These are phyloP conservation scores for Trichophyton verrucosum DNA, from an alignment of 2,329 filamentous ascomycete species.

Conservation along the genomic window DNA sequence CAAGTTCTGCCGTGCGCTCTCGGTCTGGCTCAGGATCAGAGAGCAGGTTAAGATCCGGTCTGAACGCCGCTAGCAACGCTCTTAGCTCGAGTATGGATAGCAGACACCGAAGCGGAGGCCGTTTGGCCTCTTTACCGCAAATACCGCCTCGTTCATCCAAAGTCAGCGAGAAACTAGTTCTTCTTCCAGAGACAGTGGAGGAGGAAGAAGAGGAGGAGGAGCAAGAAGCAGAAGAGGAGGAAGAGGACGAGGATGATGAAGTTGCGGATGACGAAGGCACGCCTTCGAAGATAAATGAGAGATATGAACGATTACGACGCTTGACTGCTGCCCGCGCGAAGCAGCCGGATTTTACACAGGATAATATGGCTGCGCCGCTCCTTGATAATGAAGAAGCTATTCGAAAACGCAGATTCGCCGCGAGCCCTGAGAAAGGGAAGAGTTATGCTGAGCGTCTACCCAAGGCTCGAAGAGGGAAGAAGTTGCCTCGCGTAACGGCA, in stretches of 20 bases:
- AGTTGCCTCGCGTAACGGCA: slow-evolving; percentile 78
- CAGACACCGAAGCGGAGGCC: slow-evolving; percentile 19
- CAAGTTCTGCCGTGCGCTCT: slow-evolving; percentile 28
- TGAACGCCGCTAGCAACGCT: neutral
- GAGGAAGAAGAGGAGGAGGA: slow-evolving; percentile 42
- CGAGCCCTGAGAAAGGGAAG: slow-evolving; percentile 50
- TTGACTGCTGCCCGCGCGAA: slow-evolving; percentile 23
- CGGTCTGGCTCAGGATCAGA: neutral
- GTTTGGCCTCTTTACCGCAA: slow-evolving; percentile 43
- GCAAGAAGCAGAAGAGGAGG: slow-evolving; percentile 16
- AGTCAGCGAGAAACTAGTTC: slow-evolving; percentile 90
- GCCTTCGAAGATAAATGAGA: slow-evolving; percentile 15
- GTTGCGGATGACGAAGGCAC: slow-evolving; percentile 15
- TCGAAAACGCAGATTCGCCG: slow-evolving; percentile 39
- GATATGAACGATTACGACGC: slow-evolving; percentile 24
- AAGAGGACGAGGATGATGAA: slow-evolving; percentile 15
- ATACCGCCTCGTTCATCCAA: slow-evolving; percentile 83
- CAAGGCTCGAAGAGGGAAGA: slow-evolving; percentile 75
- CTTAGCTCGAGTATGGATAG: slow-evolving; percentile 6
- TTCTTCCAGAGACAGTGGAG: slow-evolving; percentile 67
- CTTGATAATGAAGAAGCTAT: slow-evolving; percentile 48
- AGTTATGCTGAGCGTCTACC: slow-evolving; percentile 89
- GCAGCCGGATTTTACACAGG: slow-evolving; percentile 45
- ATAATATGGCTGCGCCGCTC: slow-evolving; percentile 39
- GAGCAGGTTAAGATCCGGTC: neutral